Percentiles rank a stretch among this genome's conserved stretches.
Evolutionary conservation across 2,329 filamentous ascomycete genomes (phyloP).

Genomic region (Lachnellula arida): DNA sequence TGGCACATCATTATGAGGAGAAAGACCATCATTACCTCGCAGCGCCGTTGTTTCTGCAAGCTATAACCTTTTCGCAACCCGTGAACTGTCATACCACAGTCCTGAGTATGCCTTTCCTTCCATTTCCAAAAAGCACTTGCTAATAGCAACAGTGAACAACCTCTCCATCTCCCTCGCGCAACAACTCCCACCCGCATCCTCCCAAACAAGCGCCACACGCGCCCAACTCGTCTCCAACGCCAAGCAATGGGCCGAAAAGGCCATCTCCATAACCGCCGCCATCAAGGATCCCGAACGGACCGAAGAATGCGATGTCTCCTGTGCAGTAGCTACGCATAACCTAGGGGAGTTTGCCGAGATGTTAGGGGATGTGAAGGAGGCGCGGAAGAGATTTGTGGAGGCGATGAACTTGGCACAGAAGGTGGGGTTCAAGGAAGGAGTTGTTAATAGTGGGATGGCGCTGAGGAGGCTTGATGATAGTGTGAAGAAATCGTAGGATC

Average conservation of each 20-base stretch:
- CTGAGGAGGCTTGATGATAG: slow-evolving; percentile 33
- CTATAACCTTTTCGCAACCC: slow-evolving; percentile 62
- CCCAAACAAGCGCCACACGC: slow-evolving; percentile 45
- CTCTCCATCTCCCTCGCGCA: slow-evolving; percentile 67
- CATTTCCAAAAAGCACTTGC: background rate
- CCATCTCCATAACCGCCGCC: slow-evolving; percentile 60
- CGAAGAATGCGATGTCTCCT: slow-evolving; percentile 78
- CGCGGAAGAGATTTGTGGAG: slow-evolving; percentile 64
- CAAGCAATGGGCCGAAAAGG: slow-evolving; percentile 73
- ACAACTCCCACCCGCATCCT: slow-evolving; percentile 32
- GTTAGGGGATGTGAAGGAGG: slow-evolving; percentile 59
- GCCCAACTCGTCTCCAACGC: slow-evolving; percentile 64
- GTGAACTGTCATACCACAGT: slow-evolving; percentile 72
- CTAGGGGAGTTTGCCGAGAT: slow-evolving; percentile 79
- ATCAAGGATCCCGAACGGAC: slow-evolving; percentile 64
- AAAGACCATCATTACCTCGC: slow-evolving; percentile 75
- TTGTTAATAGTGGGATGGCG: slow-evolving; percentile 48
- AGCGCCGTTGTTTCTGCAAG: slow-evolving; percentile 81
- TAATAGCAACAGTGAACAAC: slow-evolving; percentile 64
- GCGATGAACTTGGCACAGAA: slow-evolving; percentile 57
- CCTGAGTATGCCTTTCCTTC: slow-evolving; percentile 52
- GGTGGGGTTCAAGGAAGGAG: slow-evolving; percentile 48
- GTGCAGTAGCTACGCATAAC: slow-evolving; percentile 79
- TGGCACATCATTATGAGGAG: slow-evolving; percentile 72
- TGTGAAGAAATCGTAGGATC: background rate